phyloP scores from a whole-genome alignment of 2,329 filamentous ascomycete genomes.

The Geosmithia morbida region DNA sequence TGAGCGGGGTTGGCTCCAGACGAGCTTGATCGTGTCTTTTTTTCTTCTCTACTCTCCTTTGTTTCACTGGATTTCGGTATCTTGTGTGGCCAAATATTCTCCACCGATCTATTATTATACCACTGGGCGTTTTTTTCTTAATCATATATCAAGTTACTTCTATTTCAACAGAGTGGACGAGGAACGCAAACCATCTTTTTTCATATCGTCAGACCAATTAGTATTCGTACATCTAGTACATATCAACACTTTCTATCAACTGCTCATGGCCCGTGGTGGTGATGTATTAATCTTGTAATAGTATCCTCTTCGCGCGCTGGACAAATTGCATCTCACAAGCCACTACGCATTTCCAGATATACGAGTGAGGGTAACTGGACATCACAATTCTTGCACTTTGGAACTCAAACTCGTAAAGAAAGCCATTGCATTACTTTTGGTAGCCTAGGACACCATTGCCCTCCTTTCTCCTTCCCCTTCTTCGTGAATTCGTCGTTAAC shows the following conservation, averaged over 20 bases:
- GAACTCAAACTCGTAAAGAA: conserved; percentile 5
- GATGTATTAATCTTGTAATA: no score
- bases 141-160: not conserved
- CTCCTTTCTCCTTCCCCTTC: not conserved
- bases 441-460: conserved; percentile 19
- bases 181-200: not conserved
- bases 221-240: no score
- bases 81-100: not conserved
- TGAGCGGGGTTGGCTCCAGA: not conserved
- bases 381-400: no score
- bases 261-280: no score
- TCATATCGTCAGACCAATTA: not conserved
- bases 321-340: no score
- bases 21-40: not conserved
- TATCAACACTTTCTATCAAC: no score
- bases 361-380: not conserved
- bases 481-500: not conserved
- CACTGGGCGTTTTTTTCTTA: not conserved
- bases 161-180: not conserved
- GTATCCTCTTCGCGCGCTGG: no score
- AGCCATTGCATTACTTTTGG: conserved; percentile 28
- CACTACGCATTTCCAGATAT: no score
- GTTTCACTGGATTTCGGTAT: not conserved
- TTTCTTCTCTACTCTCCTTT: not conserved
- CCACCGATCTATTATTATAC: conserved; percentile 1